These are phyloP conservation scores for Suhomyces choctaworum DNA, from an alignment of 1,139 yeast genomes.

Conservation along the genomic window DNA sequence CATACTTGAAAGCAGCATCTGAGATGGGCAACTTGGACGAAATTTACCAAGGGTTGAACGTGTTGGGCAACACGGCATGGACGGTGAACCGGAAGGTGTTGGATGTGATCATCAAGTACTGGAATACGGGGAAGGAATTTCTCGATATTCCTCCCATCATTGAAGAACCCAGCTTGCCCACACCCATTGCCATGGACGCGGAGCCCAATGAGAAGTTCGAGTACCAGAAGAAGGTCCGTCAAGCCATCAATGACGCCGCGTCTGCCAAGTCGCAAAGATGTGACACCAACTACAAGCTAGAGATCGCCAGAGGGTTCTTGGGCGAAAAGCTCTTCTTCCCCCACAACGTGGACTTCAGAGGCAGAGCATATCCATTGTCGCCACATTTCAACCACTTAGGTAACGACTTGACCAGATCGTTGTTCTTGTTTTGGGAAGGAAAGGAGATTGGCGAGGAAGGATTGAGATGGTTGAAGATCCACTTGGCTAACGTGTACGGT, in stretches of 20 bases:
- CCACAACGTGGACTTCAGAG: slow-evolving; percentile 91
- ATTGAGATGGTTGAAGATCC: slow-evolving; percentile 84
- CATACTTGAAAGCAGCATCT: slow-evolving; percentile 84
- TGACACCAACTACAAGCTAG: slow-evolving; percentile 88
- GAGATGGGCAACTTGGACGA: slow-evolving; percentile 62
- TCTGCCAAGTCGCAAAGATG: slow-evolving; percentile 84
- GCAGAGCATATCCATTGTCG: slow-evolving; percentile 92
- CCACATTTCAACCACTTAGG: slow-evolving; percentile 84
- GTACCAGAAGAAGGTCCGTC: slow-evolving; percentile 64
- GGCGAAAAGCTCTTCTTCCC: slow-evolving; percentile 93
- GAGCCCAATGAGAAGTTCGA: slow-evolving; percentile 73
- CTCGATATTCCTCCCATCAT: slow-evolving; percentile 74
- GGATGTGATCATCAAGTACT: slow-evolving; percentile 67
- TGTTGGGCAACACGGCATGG: slow-evolving; percentile 90
- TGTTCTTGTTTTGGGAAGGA: slow-evolving; percentile 88
- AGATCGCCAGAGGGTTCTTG: slow-evolving; percentile 88
- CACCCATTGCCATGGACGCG: slow-evolving; percentile 61
- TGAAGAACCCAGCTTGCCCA: slow-evolving; percentile 58
- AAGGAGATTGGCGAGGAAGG: slow-evolving; percentile 75
- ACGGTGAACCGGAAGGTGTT: slow-evolving; percentile 76
- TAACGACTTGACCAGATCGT: slow-evolving; percentile 84
- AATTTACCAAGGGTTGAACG: slow-evolving; percentile 82
- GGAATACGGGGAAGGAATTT: slow-evolving; percentile 84
- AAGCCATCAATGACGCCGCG: slow-evolving; percentile 59
- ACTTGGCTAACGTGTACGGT: slow-evolving; percentile 85